These are phyloP conservation scores for Stipa capillata DNA, from an alignment of 176 grass and related monocot species.

Conservation along the genomic window DNA sequence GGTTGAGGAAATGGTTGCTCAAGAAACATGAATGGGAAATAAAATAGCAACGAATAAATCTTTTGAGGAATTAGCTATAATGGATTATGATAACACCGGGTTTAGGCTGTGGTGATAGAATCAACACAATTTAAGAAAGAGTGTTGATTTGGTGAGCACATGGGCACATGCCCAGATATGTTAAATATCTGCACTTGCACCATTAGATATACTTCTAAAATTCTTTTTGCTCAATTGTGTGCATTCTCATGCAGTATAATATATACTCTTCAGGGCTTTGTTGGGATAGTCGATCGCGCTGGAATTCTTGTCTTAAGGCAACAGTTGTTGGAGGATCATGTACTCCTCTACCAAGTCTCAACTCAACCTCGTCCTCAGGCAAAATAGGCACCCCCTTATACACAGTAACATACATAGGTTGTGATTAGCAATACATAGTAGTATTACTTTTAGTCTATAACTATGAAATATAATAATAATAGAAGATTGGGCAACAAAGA, in stretches of 20 bases:
- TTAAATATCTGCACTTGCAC: not conserved
- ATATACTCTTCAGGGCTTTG: constrained; percentile 38
- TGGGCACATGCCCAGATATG: not conserved
- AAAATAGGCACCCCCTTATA: constrained; percentile 37
- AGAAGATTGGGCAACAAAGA: not conserved
- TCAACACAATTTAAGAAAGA: not conserved
- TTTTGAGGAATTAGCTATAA: no score
- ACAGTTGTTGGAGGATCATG: constrained; percentile 32
- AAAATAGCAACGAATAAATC: no score
- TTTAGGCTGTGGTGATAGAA: not conserved
- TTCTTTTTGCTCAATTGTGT: not conserved
- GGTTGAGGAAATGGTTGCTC: not conserved
- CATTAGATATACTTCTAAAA: not conserved
- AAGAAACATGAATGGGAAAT: not conserved
- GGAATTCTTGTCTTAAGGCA: constrained; percentile 28
- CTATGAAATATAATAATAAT: not conserved
- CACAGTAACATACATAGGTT: not conserved
- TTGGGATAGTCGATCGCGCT: constrained; percentile 32
- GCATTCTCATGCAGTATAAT: not conserved
- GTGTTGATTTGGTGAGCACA: not conserved
- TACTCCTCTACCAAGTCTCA: not conserved
- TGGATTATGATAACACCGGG: no score
- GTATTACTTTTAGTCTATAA: not conserved
- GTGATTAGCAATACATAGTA: not conserved
- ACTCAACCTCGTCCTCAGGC: constrained; percentile 27